A percentile compares a stretch with the other conserved stretches of the same genome.
These are phyloP conservation scores for Zasmidium angulare DNA, from an alignment of 2,329 filamentous ascomycete species.

Conservation along the genomic window DNA sequence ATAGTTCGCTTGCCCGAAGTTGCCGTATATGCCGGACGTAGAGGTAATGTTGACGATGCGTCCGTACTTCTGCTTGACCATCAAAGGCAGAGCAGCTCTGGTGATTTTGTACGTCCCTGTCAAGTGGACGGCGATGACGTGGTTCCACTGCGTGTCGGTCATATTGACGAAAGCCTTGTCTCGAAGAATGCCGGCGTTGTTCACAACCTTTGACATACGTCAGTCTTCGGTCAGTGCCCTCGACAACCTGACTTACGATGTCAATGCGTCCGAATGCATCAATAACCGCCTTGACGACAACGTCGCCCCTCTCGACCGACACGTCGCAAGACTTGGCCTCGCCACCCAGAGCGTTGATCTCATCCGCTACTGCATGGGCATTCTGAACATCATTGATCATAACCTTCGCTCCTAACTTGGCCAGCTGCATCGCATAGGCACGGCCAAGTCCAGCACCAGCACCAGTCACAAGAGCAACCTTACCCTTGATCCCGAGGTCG, in stretches of 20 bases:
- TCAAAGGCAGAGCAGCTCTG: constrained; percentile 94
- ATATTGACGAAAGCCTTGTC: constrained; percentile 98
- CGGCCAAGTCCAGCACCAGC: constrained; percentile 87
- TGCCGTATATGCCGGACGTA: constrained; percentile 94
- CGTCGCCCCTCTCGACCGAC: constrained; percentile 85
- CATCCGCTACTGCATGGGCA: constrained; percentile 82
- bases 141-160: constrained; percentile 88
- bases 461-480: constrained; percentile 82
- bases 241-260: constrained; percentile 56
- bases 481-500: constrained; percentile 85
- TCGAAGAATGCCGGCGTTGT: constrained; percentile 94
- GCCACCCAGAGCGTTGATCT: constrained; percentile 85
- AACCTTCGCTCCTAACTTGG: constrained; percentile 74
- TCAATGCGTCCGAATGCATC: constrained; percentile 90
- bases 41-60: constrained; percentile 94
- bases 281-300: constrained; percentile 85
- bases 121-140: constrained; percentile 86
- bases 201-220: constrained; percentile 52
- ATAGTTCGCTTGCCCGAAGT: constrained; percentile 97
- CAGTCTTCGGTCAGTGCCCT: too few species aligned
- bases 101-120: constrained; percentile 92
- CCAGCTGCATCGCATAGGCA: constrained; percentile 82
- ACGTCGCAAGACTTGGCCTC: constrained; percentile 89
- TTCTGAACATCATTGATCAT: constrained; percentile 92
- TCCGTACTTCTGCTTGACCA: constrained; percentile 97